These are phyloP conservation scores for Telfairia occidentalis DNA, from an alignment of 331 rosid genomes.

Conservation along the genomic window DNA sequence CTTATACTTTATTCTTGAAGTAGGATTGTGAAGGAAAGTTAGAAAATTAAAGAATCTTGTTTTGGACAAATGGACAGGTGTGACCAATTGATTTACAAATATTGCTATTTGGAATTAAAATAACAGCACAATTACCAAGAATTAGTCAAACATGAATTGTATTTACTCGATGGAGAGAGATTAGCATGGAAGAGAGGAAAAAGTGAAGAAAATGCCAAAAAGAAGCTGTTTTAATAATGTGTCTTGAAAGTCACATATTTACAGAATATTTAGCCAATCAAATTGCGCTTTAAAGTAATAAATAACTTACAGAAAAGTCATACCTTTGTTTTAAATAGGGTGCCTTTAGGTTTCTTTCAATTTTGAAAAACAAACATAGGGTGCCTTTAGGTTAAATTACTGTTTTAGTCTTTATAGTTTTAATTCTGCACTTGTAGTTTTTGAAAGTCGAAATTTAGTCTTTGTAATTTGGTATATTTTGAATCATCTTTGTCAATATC, in stretches of 20 bases:
- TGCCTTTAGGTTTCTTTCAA: background rate
- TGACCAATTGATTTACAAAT: background rate
- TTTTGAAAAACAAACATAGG: too few species aligned
- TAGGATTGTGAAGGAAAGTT: background rate
- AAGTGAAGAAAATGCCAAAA: background rate
- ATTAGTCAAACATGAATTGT: constrained; percentile 1
- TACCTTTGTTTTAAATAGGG: too few species aligned
- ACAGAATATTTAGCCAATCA: background rate
- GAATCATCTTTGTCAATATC: background rate
- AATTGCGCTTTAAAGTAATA: background rate
- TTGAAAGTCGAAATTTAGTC: too few species aligned
- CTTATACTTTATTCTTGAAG: background rate
- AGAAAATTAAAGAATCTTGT: background rate
- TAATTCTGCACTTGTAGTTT: too few species aligned
- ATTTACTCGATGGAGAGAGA: background rate
- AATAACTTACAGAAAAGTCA: background rate
- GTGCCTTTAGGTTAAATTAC: background rate
- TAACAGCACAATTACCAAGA: background rate
- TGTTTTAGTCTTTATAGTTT: background rate
- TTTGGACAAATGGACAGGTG: background rate
- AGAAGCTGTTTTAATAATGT: background rate
- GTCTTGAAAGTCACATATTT: background rate
- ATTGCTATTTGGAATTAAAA: background rate
- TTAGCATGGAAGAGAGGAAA: background rate
- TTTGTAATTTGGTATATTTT: too few species aligned